These are phyloP conservation scores for Anthoceros angustus DNA, from an alignment of 225 moss, liverwort and hornwort species.

Conservation along the genomic window DNA sequence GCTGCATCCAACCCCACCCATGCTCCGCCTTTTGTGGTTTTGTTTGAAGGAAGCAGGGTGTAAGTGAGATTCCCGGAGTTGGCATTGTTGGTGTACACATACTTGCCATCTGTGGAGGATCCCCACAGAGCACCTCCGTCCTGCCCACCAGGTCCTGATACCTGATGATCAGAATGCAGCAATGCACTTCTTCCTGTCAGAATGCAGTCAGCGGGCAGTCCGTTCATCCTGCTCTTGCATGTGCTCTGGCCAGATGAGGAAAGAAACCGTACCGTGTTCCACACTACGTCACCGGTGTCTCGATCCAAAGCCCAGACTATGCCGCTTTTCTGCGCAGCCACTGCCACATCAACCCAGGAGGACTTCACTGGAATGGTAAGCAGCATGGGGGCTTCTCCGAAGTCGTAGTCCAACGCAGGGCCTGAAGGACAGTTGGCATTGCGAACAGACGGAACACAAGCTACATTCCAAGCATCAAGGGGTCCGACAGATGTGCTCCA, in stretches of 20 bases:
- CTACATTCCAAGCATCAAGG: neutral
- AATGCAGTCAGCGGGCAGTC: too few species aligned
- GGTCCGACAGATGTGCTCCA: neutral
- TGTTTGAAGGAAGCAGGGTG: neutral
- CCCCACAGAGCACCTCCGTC: neutral
- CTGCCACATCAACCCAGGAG: neutral
- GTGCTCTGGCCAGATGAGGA: too few species aligned
- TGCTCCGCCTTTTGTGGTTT: neutral
- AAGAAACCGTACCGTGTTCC: neutral
- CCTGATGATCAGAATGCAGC: too few species aligned
- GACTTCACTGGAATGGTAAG: constrained; percentile 6
- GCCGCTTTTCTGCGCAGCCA: constrained; percentile 9
- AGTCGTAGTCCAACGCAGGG: neutral
- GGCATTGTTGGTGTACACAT: neutral
- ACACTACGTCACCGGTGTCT: constrained; percentile 1
- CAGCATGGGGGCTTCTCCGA: constrained; percentile 13
- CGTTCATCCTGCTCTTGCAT: too few species aligned
- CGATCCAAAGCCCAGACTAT: constrained; percentile 10
- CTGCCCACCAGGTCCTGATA: neutral
- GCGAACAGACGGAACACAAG: neutral
- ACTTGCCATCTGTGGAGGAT: neutral
- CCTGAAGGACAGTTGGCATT: neutral
- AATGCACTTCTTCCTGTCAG: too few species aligned
- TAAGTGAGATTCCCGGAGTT: neutral
- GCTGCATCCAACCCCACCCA: neutral